Base-by-base conservation (phyloP, 345 rosid genomes). In the Aegle marmelos region DNA sequence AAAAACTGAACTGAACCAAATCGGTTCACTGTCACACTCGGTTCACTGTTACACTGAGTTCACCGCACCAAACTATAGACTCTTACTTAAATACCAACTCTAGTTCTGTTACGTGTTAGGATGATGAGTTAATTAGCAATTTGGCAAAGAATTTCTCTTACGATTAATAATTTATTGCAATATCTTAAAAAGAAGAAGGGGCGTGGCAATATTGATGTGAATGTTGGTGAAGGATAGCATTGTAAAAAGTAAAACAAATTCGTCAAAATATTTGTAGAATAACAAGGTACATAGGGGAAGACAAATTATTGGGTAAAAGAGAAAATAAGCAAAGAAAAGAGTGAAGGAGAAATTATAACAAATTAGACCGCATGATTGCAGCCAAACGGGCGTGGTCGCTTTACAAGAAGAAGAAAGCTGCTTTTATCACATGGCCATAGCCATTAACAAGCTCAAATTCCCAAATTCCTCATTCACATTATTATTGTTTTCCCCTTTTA, bases 331-430 rank as follows among this genome's bases (percentile, higher is more conserved):
- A 57, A 37, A 21, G 82, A 78, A 36, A 54, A 39, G 70, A 41
- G 78, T 58, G 75, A 76, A 36, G 28, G 71, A 57, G 72, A 60
- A 87, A 92, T 87, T 78, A 86, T 83, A 83, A 82, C 79, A 67
- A 85, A 83, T 89, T 79, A 88, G 93, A 91, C 92, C 89, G 71
- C 87, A 92, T 94, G 88, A 94, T 94, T 92, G 95, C 91, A 79
- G 81, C 84, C 85, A 87, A 89, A 89, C 88, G 91, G 91, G 97
- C 97, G 92, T 93, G 97, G 97, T 91, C 93, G 87, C 96, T 87
- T 90, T 86, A 80, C 78, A 85, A 81, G 82, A 82, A 80, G 87
- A 80, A 76, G 84, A 87, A 90, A 85, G 90, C 86, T 85, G 86
- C 93, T 88, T 92, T 94, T 82, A 71, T 92, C 97, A 91, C 97